phyloP scores from a whole-genome alignment of 805 yeast species.

The Candida anglica region DNA sequence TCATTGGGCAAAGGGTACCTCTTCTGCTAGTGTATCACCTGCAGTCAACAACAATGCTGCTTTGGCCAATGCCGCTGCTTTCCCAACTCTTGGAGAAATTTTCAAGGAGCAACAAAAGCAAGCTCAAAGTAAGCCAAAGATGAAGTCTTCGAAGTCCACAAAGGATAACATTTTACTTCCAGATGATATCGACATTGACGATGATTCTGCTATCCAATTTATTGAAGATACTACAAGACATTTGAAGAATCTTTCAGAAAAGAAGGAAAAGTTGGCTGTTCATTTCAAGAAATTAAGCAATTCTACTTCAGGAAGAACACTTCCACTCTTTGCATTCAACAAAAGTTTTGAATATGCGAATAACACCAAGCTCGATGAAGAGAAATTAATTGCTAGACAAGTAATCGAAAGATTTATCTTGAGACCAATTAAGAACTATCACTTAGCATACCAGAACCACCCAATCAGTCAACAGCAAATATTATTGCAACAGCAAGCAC shows the following conservation, averaged over 20 bases:
- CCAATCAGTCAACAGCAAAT: conserved; percentile 31
- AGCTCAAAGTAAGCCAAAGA: conserved; percentile 22
- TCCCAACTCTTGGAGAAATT: conserved; percentile 55
- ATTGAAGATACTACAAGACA: conserved; percentile 45
- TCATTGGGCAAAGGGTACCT: conserved; percentile 49
- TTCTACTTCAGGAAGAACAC: conserved; percentile 10
- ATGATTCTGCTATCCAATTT: conserved; percentile 42
- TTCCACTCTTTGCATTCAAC: conserved; percentile 52
- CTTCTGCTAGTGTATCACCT: conserved; percentile 33
- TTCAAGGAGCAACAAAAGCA: conserved; percentile 34
- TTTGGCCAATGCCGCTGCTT: conserved; percentile 48
- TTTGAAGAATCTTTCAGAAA: conserved; percentile 33
- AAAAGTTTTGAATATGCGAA: conserved; percentile 19
- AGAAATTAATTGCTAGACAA: conserved; percentile 31
- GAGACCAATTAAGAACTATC: conserved; percentile 41
- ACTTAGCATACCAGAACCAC: conserved; percentile 42
- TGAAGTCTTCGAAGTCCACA: conserved; percentile 24
- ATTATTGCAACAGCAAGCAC: conserved; percentile 30
- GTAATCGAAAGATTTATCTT: conserved; percentile 38
- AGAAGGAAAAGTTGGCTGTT: conserved; percentile 36
- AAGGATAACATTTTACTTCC: conserved; percentile 31
- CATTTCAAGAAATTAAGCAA: conserved; percentile 23
- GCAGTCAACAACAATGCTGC: conserved; percentile 29
- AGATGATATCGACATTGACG: conserved; percentile 49
- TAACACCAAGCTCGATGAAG: conserved; percentile 32